phyloP scores from a whole-genome alignment of 768 basidiomycete genomes.

The Pisolithus marmoratus region DNA sequence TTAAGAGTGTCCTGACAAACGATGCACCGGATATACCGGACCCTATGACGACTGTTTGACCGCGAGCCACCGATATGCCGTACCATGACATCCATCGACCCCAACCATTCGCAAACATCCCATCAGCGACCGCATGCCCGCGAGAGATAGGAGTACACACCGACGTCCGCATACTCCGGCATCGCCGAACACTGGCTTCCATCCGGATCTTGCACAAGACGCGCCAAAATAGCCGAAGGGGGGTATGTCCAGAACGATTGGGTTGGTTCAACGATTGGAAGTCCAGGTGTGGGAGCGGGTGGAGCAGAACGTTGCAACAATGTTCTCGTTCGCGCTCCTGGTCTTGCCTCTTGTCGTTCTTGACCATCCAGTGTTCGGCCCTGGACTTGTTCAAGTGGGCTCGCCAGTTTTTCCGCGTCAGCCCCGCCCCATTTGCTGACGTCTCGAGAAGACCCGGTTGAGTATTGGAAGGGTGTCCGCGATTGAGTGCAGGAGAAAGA shows the following conservation, averaged over 20 bases:
- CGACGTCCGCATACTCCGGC: constrained; percentile 55
- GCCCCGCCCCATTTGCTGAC: no score
- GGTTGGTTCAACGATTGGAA: constrained; percentile 52
- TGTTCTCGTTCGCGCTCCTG: no score
- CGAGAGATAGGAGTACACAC: constrained; percentile 10
- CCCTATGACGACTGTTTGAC: constrained; percentile 40
- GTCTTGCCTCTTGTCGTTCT: no score
- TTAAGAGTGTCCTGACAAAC: constrained; percentile 35
- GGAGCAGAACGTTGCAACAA: no score
- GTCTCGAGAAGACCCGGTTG: no score
- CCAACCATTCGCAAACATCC: no score
- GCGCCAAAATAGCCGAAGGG: constrained; percentile 38
- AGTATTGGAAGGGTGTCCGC: no score
- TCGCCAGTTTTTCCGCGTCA: no score
- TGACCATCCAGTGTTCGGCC: no score
- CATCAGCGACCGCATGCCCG: no score
- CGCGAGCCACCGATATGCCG: not conserved
- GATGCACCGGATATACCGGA: constrained; percentile 48
- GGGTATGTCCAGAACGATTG: constrained; percentile 63
- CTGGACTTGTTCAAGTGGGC: no score
- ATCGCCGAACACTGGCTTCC: constrained; percentile 3
- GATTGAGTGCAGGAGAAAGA: no score
- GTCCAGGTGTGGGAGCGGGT: constrained; percentile 21
- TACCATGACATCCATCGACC: not conserved
- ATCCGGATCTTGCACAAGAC: constrained; percentile 11